Percentiles rank a stretch among this genome's conserved stretches.
Conservation (phyloP, 1,284 basidiomycete genomes). For the Naganishia albida region DNA sequence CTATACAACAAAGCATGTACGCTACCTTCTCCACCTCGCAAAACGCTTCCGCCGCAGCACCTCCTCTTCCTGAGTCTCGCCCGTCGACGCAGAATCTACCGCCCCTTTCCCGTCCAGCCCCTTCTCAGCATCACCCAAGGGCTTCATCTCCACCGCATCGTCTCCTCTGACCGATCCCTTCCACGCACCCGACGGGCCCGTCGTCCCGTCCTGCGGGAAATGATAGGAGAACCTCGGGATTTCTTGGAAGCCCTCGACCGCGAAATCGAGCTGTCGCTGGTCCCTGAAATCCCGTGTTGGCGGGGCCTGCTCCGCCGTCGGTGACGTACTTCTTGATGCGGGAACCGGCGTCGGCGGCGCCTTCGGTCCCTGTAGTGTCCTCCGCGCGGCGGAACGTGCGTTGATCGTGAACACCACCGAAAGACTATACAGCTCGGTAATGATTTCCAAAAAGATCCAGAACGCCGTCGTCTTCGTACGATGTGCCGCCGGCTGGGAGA, state of each 20-base stretch:
- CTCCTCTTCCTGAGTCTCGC: too few relatives aligned
- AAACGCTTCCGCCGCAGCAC: too few relatives aligned
- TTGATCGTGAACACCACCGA: slow-evolving; percentile 46
- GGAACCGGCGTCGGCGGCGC: not conserved
- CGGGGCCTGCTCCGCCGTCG: too few relatives aligned
- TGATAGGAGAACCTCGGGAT: slow-evolving; percentile 18
- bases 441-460: slow-evolving; percentile 44
- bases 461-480: slow-evolving; percentile 41
- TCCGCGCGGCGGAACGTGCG: slow-evolving; percentile 34
- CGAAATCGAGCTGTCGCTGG: slow-evolving; percentile 22
- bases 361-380: slow-evolving; percentile 6
- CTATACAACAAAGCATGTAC: too few relatives aligned
- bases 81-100: too few relatives aligned
- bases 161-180: too few relatives aligned
- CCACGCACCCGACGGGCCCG: too few relatives aligned
- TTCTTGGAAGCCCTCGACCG: slow-evolving; percentile 18
- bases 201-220: slow-evolving; percentile 8
- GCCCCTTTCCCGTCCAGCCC: too few relatives aligned
- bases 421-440: slow-evolving; percentile 45
- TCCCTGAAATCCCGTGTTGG: not conserved
- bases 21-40: too few relatives aligned
- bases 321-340: not conserved
- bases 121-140: too few relatives aligned
- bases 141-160: too few relatives aligned
- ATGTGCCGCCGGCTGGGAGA: slow-evolving; percentile 39